phyloP scores from a whole-genome alignment of 148 eudicot genomes.

The Silene conica region DNA sequence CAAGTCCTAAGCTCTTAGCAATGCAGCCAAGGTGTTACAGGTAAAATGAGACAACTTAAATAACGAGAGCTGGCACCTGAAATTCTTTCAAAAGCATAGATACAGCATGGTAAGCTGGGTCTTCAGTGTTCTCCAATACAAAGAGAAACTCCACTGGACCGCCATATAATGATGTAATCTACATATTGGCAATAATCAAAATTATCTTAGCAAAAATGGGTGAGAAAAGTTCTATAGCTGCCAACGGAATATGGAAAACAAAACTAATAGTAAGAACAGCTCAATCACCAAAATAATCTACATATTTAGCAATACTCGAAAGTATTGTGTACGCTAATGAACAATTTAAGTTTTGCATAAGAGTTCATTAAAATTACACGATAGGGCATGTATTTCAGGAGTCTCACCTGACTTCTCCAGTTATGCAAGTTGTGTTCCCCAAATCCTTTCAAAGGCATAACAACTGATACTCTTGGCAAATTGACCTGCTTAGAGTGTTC shows the following conservation, averaged over 20 bases:
- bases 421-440: constrained; percentile 95
- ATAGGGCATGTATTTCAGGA: neutral
- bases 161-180: constrained; percentile 86
- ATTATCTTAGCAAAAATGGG: constrained; percentile 9
- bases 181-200: constrained; percentile 26
- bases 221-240: neutral
- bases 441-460: constrained; percentile 97
- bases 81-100: constrained; percentile 54
- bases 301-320: no score
- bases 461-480: constrained; percentile 78
- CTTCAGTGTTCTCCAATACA: constrained; percentile 81
- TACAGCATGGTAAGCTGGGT: constrained; percentile 81
- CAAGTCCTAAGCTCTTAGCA: no score
- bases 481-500: constrained; percentile 79
- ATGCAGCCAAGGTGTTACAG: neutral
- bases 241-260: neutral
- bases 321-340: no score
- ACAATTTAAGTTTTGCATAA: no score
- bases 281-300: neutral
- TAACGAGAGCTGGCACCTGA: constrained; percentile 42
- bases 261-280: neutral
- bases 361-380: neutral
- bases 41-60: neutral
- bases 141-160: constrained; percentile 84
- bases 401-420: constrained; percentile 89